Evolutionary conservation across 768 basidiomycete species (phyloP).

Genomic region (Inosperma sp.): DNA sequence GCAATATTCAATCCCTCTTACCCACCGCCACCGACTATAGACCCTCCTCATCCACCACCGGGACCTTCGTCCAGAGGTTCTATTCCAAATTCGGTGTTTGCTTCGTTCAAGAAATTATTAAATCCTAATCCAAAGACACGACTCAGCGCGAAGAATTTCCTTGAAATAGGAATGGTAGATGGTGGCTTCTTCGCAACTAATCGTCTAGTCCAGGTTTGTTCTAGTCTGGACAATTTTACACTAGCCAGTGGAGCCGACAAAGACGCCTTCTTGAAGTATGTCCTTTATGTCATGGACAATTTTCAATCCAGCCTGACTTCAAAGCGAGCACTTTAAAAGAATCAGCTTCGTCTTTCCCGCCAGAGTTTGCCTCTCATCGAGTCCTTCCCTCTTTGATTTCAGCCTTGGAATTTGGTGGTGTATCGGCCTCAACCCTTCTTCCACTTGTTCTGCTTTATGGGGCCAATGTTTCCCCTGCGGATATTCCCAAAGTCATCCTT

Average conservation of each 20-base stretch:
- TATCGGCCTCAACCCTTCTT: slow-evolving; percentile 70
- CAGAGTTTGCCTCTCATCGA: slow-evolving; percentile 77
- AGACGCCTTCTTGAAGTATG: slow-evolving; percentile 59
- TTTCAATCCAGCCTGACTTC: slow-evolving; percentile 14
- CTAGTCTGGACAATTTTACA: slow-evolving; percentile 80
- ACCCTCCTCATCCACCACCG: slow-evolving; percentile 75
- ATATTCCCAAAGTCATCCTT: slow-evolving; percentile 66
- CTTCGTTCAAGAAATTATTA: slow-evolving; percentile 79
- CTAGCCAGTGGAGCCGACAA: slow-evolving; percentile 82
- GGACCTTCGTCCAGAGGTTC: slow-evolving; percentile 69
- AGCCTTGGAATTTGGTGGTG: slow-evolving; percentile 74
- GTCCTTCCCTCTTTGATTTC: slow-evolving; percentile 84
- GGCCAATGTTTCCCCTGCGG: slow-evolving; percentile 59
- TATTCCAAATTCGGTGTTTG: slow-evolving; percentile 73
- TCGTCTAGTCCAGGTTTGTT: slow-evolving; percentile 76
- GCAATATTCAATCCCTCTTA: slow-evolving; percentile 81
- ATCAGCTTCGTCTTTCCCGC: slow-evolving; percentile 72
- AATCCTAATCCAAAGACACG: slow-evolving; percentile 85
- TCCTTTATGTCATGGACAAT: neutral
- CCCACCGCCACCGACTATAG: slow-evolving; percentile 62
- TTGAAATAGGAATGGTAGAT: slow-evolving; percentile 76
- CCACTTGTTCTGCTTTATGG: slow-evolving; percentile 84
- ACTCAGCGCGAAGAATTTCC: slow-evolving; percentile 68
- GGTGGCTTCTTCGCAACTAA: slow-evolving; percentile 84
- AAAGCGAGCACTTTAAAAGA: slow-evolving; percentile 67